A percentile compares a stretch with the other conserved stretches of the same genome.
Evolutionary conservation across 768 basidiomycete species (phyloP).

Genomic region (Hygrophoropsis aurantiaca): DNA sequence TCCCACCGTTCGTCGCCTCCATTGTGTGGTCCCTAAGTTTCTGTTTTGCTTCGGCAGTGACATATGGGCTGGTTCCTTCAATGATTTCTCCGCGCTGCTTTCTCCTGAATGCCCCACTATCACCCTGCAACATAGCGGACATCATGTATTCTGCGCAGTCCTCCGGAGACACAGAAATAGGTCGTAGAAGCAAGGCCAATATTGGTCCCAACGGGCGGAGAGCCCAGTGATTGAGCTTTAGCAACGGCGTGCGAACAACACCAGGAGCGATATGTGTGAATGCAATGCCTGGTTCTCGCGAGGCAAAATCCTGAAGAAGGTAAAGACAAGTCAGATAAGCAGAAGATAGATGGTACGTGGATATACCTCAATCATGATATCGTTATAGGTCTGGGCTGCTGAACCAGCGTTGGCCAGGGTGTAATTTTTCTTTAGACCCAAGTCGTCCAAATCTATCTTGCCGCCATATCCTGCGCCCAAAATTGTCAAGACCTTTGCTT

Average conservation of each 20-base stretch:
- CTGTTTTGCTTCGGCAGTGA: background rate
- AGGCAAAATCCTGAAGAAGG: slow-evolving; percentile 14
- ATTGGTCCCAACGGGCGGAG: background rate
- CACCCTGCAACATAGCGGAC: background rate
- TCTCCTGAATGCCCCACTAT: slow-evolving; percentile 1
- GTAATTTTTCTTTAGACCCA: slow-evolving; percentile 51
- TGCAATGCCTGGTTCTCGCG: slow-evolving; percentile 9
- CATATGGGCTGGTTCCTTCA: background rate
- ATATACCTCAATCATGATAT: slow-evolving; percentile 52
- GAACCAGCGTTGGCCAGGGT: slow-evolving; percentile 31
- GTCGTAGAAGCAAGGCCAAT: background rate
- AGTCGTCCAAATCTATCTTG: slow-evolving; percentile 44
- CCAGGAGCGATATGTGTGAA: slow-evolving; percentile 20
- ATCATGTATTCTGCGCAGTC: slow-evolving; percentile 4
- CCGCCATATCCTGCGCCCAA: slow-evolving; percentile 36
- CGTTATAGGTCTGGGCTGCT: slow-evolving; percentile 46
- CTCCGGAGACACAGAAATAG: background rate
- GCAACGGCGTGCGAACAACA: slow-evolving; percentile 9
- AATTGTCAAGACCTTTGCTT: slow-evolving; percentile 49
- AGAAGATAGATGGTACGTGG: background rate
- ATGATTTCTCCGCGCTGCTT: background rate
- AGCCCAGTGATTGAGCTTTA: background rate
- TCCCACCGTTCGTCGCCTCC: background rate
- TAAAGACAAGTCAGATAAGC: background rate
- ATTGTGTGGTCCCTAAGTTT: background rate